Percentiles rank a stretch among this genome's conserved stretches.
These are phyloP conservation scores for Candida insectorum DNA, from an alignment of 805 yeast genomes.

Conservation along the genomic window DNA sequence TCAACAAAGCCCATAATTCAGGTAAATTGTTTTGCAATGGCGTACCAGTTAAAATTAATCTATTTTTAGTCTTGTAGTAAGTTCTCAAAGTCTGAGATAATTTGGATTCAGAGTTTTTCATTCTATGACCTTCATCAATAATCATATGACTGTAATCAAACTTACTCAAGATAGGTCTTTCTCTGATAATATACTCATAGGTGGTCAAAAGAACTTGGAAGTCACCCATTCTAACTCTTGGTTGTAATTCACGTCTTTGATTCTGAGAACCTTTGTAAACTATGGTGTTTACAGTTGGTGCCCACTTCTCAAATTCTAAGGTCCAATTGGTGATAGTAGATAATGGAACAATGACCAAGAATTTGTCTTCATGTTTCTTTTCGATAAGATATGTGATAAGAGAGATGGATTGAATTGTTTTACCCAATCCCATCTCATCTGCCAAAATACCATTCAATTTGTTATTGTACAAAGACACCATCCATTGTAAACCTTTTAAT, in stretches of 20 bases:
- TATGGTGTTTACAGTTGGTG: conserved; percentile 69
- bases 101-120: conserved; percentile 77
- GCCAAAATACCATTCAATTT: conserved; percentile 63
- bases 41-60: conserved; percentile 84
- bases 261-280: conserved; percentile 77
- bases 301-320: conserved; percentile 84
- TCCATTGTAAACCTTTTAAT: conserved; percentile 63
- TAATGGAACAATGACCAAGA: conserved; percentile 76
- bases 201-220: conserved; percentile 79
- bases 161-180: conserved; percentile 64
- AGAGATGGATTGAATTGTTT: conserved; percentile 75
- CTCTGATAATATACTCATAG: conserved; percentile 77
- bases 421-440: conserved; percentile 69
- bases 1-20: conserved; percentile 80
- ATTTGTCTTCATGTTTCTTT: conserved; percentile 64
- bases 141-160: conserved; percentile 83
- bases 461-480: conserved; percentile 61
- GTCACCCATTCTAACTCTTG: conserved; percentile 61
- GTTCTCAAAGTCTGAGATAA: conserved; percentile 67
- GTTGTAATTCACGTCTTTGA: conserved; percentile 63
- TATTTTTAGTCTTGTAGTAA: conserved; percentile 69
- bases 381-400: conserved; percentile 69
- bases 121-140: conserved; percentile 87
- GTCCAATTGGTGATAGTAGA: conserved; percentile 87
- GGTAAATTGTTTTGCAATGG: conserved; percentile 84